Percentiles rank a stretch among this genome's conserved stretches.
Evolutionary conservation across 2,329 filamentous ascomycete genomes (phyloP).

Genomic region (Fusarium chlamydosporum): DNA sequence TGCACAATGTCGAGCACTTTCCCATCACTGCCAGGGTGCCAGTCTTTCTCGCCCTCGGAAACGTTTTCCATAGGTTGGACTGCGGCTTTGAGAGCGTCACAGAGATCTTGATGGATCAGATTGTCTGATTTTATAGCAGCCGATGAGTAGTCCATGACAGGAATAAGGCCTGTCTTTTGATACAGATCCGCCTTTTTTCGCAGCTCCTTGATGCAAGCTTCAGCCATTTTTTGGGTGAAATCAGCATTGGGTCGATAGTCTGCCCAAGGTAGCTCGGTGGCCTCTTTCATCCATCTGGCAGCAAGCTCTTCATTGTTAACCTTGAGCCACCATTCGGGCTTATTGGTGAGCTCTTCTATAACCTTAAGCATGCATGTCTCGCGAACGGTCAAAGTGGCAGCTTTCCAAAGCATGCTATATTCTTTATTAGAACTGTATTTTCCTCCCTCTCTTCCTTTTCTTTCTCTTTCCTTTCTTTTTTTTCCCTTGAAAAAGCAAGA

Average conservation of each 20-base stretch:
- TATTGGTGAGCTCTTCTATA: slow-evolving; percentile 55
- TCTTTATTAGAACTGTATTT: neutral
- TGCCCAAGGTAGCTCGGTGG: slow-evolving; percentile 51
- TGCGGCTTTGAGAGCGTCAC: slow-evolving; percentile 58
- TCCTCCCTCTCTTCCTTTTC: neutral
- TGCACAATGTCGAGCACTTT: slow-evolving; percentile 44
- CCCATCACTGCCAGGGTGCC: slow-evolving; percentile 42
- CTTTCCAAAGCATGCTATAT: slow-evolving; percentile 37
- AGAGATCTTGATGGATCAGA: slow-evolving; percentile 46
- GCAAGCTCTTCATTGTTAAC: slow-evolving; percentile 48
- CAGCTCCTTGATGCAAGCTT: slow-evolving; percentile 52
- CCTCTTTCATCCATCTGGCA: slow-evolving; percentile 52
- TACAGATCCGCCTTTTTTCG: slow-evolving; percentile 54
- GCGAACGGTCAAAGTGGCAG: slow-evolving; percentile 50
- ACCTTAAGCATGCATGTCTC: slow-evolving; percentile 55
- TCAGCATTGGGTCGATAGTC: slow-evolving; percentile 35
- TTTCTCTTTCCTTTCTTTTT: too few species aligned
- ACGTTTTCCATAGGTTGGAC: slow-evolving; percentile 65
- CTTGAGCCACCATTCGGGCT: slow-evolving; percentile 56
- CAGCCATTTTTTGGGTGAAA: neutral
- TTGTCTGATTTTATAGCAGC: slow-evolving; percentile 57
- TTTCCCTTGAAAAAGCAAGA: too few species aligned
- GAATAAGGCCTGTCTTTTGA: slow-evolving; percentile 53
- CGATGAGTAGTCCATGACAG: slow-evolving; percentile 53
- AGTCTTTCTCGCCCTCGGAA: slow-evolving; percentile 59